phyloP scores from a whole-genome alignment of 2,329 filamentous ascomycete genomes.

The Pseudogymnoascus sp. region DNA sequence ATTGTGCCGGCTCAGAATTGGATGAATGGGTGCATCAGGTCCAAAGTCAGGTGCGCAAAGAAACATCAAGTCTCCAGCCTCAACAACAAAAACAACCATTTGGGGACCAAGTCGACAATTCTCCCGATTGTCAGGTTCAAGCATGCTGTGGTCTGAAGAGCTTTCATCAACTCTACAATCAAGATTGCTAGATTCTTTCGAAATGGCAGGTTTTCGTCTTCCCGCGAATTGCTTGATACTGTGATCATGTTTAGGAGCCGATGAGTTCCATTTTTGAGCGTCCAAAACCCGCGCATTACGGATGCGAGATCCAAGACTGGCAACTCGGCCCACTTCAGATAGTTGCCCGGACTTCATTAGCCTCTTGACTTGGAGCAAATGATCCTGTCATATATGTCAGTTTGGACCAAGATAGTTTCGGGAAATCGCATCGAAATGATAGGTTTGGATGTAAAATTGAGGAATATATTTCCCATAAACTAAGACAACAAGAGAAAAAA shows the following conservation, averaged over 20 bases:
- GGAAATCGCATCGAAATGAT: background rate
- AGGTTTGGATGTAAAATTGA: conserved; percentile 8
- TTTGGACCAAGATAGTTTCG: background rate
- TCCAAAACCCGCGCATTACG: conserved; percentile 73
- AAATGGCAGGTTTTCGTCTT: background rate
- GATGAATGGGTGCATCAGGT: conserved; percentile 28
- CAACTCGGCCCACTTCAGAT: conserved; percentile 67
- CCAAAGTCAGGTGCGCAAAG: conserved; percentile 55
- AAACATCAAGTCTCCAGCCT: conserved; percentile 67
- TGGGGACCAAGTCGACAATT: conserved; percentile 59
- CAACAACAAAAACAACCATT: conserved; percentile 68
- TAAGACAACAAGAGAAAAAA: background rate
- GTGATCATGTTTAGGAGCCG: background rate
- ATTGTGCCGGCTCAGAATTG: conserved; percentile 50
- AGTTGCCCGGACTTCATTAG: conserved; percentile 62
- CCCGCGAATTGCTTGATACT: background rate
- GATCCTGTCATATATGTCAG: conserved; percentile 46
- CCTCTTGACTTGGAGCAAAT: conserved; percentile 74
- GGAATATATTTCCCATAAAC: background rate
- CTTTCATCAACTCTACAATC: background rate
- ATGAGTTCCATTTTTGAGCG: conserved; percentile 30
- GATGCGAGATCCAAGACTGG: conserved; percentile 72
- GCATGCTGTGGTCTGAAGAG: background rate
- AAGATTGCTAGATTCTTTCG: background rate
- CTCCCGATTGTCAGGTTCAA: background rate